These are phyloP conservation scores for Solanum pinnatisectum DNA, from an alignment of 257 asterid genomes.

Conservation along the genomic window DNA sequence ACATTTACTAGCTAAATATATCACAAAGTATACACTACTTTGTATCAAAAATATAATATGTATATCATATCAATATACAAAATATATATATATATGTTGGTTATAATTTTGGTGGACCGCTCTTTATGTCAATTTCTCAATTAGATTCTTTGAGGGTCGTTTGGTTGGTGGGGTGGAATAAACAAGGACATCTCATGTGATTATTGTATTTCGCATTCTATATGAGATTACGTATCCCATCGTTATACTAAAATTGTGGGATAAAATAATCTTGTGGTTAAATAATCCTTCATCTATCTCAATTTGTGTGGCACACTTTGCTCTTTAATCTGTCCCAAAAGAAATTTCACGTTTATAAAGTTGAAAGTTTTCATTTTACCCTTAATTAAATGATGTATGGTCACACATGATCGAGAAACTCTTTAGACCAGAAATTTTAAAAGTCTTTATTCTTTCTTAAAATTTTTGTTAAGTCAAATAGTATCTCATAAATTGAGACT, in stretches of 20 bases:
- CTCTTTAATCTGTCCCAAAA: neutral
- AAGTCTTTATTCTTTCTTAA: too few relatives aligned
- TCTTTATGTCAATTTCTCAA: neutral
- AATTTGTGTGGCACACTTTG: neutral
- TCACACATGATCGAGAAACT: neutral
- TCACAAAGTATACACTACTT: neutral
- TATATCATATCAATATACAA: neutral
- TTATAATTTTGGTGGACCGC: neutral
- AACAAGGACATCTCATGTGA: neutral
- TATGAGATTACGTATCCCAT: neutral
- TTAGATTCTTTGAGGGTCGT: neutral
- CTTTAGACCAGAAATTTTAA: too few relatives aligned
- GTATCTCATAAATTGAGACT: neutral
- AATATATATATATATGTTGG: neutral
- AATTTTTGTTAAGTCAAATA: too few relatives aligned
- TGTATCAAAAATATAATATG: neutral
- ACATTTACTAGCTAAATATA: neutral
- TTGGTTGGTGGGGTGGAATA: neutral
- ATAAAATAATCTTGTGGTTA: neutral
- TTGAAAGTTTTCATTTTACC: neutral
- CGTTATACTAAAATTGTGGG: neutral
- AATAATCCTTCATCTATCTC: too few relatives aligned
- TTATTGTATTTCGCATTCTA: neutral
- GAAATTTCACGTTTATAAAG: too few relatives aligned
- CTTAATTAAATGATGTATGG: neutral